Evolutionary conservation across 2,329 filamentous ascomycete species (phyloP).

Genomic region (Cucurbitaria berberidis): DNA sequence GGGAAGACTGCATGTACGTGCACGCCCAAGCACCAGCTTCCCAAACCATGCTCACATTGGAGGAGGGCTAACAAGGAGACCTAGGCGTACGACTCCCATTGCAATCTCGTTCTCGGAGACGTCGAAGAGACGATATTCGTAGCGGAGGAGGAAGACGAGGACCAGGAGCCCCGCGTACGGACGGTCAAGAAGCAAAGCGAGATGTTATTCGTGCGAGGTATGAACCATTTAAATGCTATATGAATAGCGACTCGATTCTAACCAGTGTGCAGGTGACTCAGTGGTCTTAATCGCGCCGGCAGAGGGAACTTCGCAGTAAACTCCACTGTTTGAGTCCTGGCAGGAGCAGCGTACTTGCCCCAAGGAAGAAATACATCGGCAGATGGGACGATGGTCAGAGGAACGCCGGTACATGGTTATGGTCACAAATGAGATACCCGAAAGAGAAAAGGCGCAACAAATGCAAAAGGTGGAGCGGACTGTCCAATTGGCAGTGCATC

Average conservation of each 20-base stretch:
- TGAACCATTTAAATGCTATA: background rate
- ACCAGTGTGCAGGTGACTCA: conserved; percentile 51
- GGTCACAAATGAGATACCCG: conserved; percentile 32
- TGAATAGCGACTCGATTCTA: background rate
- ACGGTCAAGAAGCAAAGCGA: conserved; percentile 96
- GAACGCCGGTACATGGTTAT: background rate
- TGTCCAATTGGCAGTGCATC: background rate
- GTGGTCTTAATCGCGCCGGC: conserved; percentile 57
- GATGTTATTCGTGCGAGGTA: conserved; percentile 98
- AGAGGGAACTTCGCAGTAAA: conserved; percentile 38
- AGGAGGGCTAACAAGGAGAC: conserved; percentile 11
- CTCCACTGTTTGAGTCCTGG: conserved; percentile 4
- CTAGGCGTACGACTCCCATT: conserved; percentile 97
- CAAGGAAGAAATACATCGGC: conserved; percentile 1
- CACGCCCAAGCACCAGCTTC: conserved; percentile 2
- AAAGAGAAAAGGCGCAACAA: conserved; percentile 5
- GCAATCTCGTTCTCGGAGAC: conserved; percentile 93
- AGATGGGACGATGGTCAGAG: conserved; percentile 1
- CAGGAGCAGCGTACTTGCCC: conserved; percentile 8
- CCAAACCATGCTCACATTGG: background rate
- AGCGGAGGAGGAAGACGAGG: conserved; percentile 85
- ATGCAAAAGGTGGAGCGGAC: background rate
- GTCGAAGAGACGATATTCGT: conserved; percentile 97
- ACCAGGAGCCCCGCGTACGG: conserved; percentile 63
- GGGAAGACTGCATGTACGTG: conserved; percentile 83